These are phyloP conservation scores for Gnaphalium uliginosum DNA, from an alignment of 129 eudicot species.

Conservation along the genomic window DNA sequence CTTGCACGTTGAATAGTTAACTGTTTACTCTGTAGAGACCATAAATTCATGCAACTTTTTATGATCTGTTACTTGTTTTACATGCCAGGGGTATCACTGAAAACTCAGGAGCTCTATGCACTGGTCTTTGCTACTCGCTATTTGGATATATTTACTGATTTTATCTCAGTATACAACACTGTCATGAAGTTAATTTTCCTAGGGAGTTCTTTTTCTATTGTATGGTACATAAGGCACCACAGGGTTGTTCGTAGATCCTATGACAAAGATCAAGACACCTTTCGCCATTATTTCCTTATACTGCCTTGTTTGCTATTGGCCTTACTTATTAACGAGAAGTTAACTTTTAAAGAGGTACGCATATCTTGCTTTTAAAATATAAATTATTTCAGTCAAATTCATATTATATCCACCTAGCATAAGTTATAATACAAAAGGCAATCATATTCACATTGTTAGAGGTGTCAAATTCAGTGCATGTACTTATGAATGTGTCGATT, in stretches of 20 bases:
- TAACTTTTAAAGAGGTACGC: conserved; percentile 78
- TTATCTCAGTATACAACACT: conserved; percentile 72
- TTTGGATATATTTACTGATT: conserved; percentile 78
- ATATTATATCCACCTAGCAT: not conserved
- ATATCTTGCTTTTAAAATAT: conserved; percentile 16
- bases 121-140: conserved; percentile 89
- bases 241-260: conserved; percentile 86
- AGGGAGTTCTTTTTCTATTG: conserved; percentile 90
- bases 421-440: not conserved
- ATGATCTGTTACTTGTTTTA: conserved; percentile 23
- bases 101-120: conserved; percentile 94
- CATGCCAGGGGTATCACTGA: conserved; percentile 83
- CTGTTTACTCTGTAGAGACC: conserved; percentile 1
- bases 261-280: conserved; percentile 91
- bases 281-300: conserved; percentile 77
- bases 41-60: not conserved
- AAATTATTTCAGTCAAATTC: not conserved
- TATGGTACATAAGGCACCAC: conserved; percentile 93
- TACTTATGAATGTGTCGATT: not conserved
- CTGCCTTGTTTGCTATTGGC: conserved; percentile 76
- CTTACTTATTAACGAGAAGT: conserved; percentile 62
- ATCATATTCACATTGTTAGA: conserved; percentile 1
- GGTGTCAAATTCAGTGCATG: not conserved
- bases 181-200: conserved; percentile 79
- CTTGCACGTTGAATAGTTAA: conserved; percentile 5